Conservation (phyloP, 441 rosid genomes). For the Aquilaria agallochum region DNA sequence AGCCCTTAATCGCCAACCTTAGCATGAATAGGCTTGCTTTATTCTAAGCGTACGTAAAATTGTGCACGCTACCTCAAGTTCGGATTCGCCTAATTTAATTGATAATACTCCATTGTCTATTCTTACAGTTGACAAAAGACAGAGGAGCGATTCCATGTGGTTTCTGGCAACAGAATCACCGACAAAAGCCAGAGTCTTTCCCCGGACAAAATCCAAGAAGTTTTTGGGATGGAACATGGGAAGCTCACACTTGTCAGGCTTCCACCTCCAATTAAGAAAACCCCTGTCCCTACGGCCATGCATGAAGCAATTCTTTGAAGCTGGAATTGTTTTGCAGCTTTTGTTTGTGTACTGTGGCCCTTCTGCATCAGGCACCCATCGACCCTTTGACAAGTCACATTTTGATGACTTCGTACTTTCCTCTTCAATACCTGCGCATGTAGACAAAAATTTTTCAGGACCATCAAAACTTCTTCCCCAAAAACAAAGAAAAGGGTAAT, state of each 20-base stretch:
- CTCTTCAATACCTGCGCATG: conserved; percentile 12
- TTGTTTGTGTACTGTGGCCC: conserved; percentile 51
- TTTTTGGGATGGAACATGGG: conserved; percentile 49
- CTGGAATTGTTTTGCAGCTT: conserved; percentile 57
- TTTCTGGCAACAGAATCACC: conserved; percentile 87
- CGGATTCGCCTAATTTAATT: too few relatives aligned
- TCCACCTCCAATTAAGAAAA: conserved; percentile 80
- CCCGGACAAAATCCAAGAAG: conserved; percentile 50
- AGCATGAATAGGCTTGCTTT: too few relatives aligned
- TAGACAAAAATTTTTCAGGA: neutral
- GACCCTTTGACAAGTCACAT: conserved; percentile 58
- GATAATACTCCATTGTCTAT: neutral
- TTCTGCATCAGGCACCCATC: conserved; percentile 52
- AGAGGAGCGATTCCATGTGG: conserved; percentile 73
- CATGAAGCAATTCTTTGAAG: conserved; percentile 56
- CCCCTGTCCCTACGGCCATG: conserved; percentile 55
- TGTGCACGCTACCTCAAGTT: too few relatives aligned
- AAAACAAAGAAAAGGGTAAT: neutral
- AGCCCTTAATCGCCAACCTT: too few relatives aligned
- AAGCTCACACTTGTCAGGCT: conserved; percentile 64
- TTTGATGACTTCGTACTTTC: conserved; percentile 17
- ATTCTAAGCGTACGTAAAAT: too few relatives aligned
- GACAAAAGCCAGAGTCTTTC: conserved; percentile 63
- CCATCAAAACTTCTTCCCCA: too few relatives aligned
- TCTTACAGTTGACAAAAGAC: conserved; percentile 61